These are phyloP conservation scores for Ogataea paradorogensis DNA, from an alignment of 805 yeast genomes.

Conservation along the genomic window DNA sequence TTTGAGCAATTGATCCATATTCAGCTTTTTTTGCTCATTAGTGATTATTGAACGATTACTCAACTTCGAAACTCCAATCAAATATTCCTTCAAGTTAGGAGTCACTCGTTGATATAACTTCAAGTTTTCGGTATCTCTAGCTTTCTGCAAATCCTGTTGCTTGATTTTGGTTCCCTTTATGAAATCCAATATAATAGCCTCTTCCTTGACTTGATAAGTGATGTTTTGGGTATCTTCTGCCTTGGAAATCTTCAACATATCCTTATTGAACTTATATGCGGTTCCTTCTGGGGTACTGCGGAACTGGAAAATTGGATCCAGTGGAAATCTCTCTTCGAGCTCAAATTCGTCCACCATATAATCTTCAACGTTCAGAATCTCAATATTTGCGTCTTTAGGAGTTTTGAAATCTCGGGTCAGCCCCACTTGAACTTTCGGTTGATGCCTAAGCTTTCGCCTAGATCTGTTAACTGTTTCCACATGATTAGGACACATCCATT, in stretches of 20 bases:
- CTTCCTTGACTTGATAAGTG: conserved; percentile 65
- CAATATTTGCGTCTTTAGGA: conserved; percentile 49
- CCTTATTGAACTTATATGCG: conserved; percentile 23
- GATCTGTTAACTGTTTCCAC: conserved; percentile 48
- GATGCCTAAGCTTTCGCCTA: conserved; percentile 50
- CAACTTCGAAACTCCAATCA: conserved; percentile 32
- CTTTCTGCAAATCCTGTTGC: conserved; percentile 33
- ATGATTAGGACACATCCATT: conserved; percentile 94
- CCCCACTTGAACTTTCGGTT: conserved; percentile 52
- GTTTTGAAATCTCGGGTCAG: conserved; percentile 45
- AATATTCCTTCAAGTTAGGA: conserved; percentile 27
- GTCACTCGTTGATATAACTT: conserved; percentile 31
- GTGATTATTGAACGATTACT: conserved; percentile 33
- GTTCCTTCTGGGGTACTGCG: conserved; percentile 35
- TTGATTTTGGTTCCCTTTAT: conserved; percentile 47
- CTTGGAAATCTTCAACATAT: conserved; percentile 21
- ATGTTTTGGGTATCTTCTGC: conserved; percentile 29
- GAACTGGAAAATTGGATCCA: conserved; percentile 37
- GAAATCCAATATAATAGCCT: conserved; percentile 67
- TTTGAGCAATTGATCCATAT: conserved; percentile 47
- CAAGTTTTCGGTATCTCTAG: conserved; percentile 31
- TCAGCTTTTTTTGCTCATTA: conserved; percentile 33
- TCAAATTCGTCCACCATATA: conserved; percentile 21
- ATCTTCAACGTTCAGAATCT: conserved; percentile 45
- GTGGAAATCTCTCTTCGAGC: conserved; percentile 27